A percentile compares a stretch with the other conserved stretches of the same genome.
phyloP scores from a whole-genome alignment of 2,329 filamentous ascomycete genomes.

The Paecilomyces dactylethromorphus region DNA sequence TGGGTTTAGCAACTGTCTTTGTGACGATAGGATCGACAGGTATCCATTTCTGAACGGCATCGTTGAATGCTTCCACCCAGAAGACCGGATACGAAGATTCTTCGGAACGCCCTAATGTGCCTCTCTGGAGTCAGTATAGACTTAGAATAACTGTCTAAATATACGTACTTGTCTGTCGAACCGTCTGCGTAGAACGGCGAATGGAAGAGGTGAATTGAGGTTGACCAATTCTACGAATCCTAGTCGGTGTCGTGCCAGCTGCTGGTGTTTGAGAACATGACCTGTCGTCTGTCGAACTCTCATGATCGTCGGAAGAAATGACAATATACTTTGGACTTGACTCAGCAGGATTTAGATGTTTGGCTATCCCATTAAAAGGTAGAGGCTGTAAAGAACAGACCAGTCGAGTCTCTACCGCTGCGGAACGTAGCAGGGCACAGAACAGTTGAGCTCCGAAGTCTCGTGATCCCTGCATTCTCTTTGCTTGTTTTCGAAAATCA shows the following conservation, averaged over 20 bases:
- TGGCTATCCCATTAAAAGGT: slow-evolving; percentile 52
- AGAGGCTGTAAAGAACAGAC: slow-evolving; percentile 87
- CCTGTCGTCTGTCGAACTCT: slow-evolving; percentile 22
- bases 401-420: slow-evolving; percentile 72
- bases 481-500: slow-evolving; percentile 69
- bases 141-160: not conserved
- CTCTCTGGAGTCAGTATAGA: slow-evolving; percentile 17
- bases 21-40: slow-evolving; percentile 81
- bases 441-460: slow-evolving; percentile 88
- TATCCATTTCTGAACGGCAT: slow-evolving; percentile 85
- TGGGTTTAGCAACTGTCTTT: slow-evolving; percentile 66
- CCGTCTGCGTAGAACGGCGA: slow-evolving; percentile 10
- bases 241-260: slow-evolving; percentile 9
- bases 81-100: slow-evolving; percentile 79
- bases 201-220: slow-evolving; percentile 23
- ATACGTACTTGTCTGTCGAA: slow-evolving; percentile 10
- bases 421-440: slow-evolving; percentile 76
- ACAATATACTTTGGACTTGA: slow-evolving; percentile 29
- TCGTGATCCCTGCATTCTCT: slow-evolving; percentile 67
- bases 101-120: slow-evolving; percentile 42
- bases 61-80: slow-evolving; percentile 90
- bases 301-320: slow-evolving; percentile 27
- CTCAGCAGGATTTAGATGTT: slow-evolving; percentile 39
- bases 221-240: slow-evolving; percentile 26
- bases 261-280: slow-evolving; percentile 7